Evolutionary conservation across 495 filamentous ascomycete genomes (phyloP).

Genomic region (Penicillium egyptiacum): DNA sequence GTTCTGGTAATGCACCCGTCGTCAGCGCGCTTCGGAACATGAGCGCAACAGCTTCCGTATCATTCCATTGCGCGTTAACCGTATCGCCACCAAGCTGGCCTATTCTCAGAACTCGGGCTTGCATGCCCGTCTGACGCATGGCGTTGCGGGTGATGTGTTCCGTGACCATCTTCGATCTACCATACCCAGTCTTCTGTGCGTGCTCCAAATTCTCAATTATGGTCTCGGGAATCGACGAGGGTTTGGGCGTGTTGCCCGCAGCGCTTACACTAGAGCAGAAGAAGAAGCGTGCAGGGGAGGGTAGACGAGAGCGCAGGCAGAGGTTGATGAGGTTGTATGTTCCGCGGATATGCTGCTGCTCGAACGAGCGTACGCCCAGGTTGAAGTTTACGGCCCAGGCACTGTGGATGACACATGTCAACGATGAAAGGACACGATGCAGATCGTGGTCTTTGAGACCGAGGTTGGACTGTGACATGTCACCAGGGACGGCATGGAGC

Average conservation of each 20-base stretch:
- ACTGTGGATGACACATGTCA: constrained; percentile 57
- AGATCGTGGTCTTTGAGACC: constrained; percentile 45
- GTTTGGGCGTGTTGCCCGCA: constrained; percentile 35
- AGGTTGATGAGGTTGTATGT: constrained; percentile 60
- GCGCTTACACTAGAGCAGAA: constrained; percentile 64
- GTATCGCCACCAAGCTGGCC: constrained; percentile 65
- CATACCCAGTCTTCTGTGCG: constrained; percentile 58
- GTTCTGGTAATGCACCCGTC: constrained; percentile 51
- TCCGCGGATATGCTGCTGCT: constrained; percentile 57
- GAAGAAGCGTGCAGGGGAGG: constrained; percentile 41
- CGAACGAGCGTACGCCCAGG: constrained; percentile 59
- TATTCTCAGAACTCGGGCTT: constrained; percentile 50
- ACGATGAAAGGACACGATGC: constrained; percentile 38
- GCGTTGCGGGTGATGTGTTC: constrained; percentile 53
- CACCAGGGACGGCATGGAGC: constrained; percentile 24
- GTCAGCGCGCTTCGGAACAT: constrained; percentile 54
- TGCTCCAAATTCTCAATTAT: constrained; percentile 47
- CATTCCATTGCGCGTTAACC: constrained; percentile 58
- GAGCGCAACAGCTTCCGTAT: constrained; percentile 61
- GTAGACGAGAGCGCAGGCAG: constrained; percentile 41
- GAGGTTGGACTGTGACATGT: constrained; percentile 39
- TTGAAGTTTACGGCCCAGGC: constrained; percentile 79
- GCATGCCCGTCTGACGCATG: constrained; percentile 37
- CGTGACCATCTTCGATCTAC: constrained; percentile 61
- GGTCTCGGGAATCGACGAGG: constrained; percentile 46